Evolutionary conservation across 2,329 filamentous ascomycete genomes (phyloP).

Genomic region (Leptographium galeiforme): DNA sequence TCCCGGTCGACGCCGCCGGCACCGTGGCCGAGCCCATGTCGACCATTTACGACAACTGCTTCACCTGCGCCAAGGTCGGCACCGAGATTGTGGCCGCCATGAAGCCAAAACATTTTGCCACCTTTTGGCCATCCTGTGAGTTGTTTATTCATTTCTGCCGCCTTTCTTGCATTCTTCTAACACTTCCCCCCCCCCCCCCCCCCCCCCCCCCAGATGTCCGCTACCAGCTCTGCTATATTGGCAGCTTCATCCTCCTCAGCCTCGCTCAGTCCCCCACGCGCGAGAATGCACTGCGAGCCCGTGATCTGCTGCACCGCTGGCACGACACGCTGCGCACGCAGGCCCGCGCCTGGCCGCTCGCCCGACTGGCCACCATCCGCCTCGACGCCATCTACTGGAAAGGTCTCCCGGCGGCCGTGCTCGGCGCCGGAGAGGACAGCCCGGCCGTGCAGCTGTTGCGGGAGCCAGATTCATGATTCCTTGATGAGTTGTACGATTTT

Average conservation of each 20-base stretch:
- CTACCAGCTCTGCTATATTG: slow-evolving; percentile 15
- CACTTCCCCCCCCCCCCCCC: not conserved
- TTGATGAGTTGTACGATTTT: not conserved
- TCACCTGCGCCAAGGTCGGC: slow-evolving; percentile 12
- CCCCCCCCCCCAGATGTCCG: slow-evolving; percentile 10
- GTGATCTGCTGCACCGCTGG: slow-evolving; percentile 12
- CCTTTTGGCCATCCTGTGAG: slow-evolving; percentile 14
- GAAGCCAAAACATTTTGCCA: slow-evolving; percentile 13
- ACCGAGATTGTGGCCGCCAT: slow-evolving; percentile 13
- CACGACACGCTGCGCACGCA: slow-evolving; percentile 13
- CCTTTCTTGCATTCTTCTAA: too few species aligned
- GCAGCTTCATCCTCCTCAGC: slow-evolving; percentile 14
- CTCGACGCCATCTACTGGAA: slow-evolving; percentile 15
- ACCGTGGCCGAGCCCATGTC: slow-evolving; percentile 11
- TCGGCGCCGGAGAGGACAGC: slow-evolving; percentile 12
- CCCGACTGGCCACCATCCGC: slow-evolving; percentile 14
- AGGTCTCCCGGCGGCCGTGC: slow-evolving; percentile 10
- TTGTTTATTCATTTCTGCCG: not conserved
- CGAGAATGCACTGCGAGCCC: slow-evolving; percentile 10
- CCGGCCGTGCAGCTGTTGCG: slow-evolving; percentile 11
- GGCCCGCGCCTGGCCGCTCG: slow-evolving; percentile 14
- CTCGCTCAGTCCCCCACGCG: slow-evolving; percentile 13
- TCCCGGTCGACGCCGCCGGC: slow-evolving; percentile 2
- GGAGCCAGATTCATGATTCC: not conserved
- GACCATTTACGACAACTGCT: slow-evolving; percentile 15